Evolutionary conservation across 1,139 yeast species (phyloP).

Genomic region (Sugiyamaella novakii): DNA sequence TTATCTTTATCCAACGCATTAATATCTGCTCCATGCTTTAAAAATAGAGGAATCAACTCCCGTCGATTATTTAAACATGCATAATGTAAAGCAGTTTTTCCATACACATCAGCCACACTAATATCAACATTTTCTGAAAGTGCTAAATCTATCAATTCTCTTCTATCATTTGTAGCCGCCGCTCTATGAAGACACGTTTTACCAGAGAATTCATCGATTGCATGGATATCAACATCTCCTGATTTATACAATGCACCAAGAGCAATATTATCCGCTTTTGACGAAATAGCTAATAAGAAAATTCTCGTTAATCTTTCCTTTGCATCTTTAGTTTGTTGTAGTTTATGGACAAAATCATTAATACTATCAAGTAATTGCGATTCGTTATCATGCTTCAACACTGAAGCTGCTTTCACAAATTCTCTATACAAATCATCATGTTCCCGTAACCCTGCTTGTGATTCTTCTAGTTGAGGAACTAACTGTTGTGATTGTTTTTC

Average conservation of each 20-base stretch:
- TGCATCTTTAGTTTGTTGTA: constrained; percentile 50
- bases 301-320: constrained; percentile 59
- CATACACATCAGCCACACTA: constrained; percentile 61
- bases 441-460: constrained; percentile 21
- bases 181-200: constrained; percentile 53
- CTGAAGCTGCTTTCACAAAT: constrained; percentile 57
- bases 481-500: constrained; percentile 7
- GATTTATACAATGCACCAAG: constrained; percentile 46
- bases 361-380: constrained; percentile 31
- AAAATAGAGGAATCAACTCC: constrained; percentile 39
- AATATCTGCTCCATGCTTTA: constrained; percentile 42
- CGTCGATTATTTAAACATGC: constrained; percentile 56
- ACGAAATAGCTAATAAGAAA: constrained; percentile 62
- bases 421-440: constrained; percentile 68
- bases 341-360: constrained; percentile 52
- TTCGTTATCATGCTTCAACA: constrained; percentile 35
- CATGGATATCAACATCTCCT: constrained; percentile 43
- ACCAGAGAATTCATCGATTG: constrained; percentile 48
- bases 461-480: constrained; percentile 1
- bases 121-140: constrained; percentile 41
- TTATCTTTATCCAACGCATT: constrained; percentile 48
- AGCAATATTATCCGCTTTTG: constrained; percentile 47
- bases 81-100: constrained; percentile 84
- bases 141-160: constrained; percentile 45
- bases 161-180: constrained; percentile 37